phyloP scores from a whole-genome alignment of 371 early-diverging fungal species.

The Zopfochytrium polystomum region DNA sequence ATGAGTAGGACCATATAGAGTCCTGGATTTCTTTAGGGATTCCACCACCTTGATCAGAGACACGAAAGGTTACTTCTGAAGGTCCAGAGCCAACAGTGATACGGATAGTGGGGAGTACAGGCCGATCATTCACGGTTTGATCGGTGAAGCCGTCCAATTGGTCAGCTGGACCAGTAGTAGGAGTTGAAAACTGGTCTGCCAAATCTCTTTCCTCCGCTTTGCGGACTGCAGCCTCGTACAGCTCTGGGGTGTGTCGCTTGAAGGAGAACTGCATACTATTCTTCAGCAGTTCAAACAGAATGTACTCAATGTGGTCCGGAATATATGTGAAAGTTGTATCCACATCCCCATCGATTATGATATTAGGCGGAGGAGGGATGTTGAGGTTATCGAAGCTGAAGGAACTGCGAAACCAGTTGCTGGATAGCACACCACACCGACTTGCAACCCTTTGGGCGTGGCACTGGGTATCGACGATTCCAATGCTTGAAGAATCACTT shows the following conservation, averaged over 20 bases:
- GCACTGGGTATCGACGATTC: slow-evolving; percentile 53
- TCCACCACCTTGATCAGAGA: slow-evolving; percentile 91
- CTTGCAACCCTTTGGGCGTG: slow-evolving; percentile 57
- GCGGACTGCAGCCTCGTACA: neutral
- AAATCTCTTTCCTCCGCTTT: neutral
- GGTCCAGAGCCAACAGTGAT: slow-evolving; percentile 72
- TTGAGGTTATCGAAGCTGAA: slow-evolving; percentile 24
- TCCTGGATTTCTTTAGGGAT: slow-evolving; percentile 62
- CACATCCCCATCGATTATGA: slow-evolving; percentile 63
- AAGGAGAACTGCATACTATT: slow-evolving; percentile 74
- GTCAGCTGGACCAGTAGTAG: too few species aligned
- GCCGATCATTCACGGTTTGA: too few species aligned
- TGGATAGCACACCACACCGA: slow-evolving; percentile 18
- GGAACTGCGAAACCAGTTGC: slow-evolving; percentile 18
- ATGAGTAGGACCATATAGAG: slow-evolving; percentile 80
- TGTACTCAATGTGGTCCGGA: slow-evolving; percentile 91
- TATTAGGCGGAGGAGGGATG: slow-evolving; percentile 49
- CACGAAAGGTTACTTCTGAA: slow-evolving; percentile 68
- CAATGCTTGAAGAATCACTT: too few species aligned
- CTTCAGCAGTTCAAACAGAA: slow-evolving; percentile 87
- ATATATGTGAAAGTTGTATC: slow-evolving; percentile 74
- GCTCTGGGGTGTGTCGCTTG: slow-evolving; percentile 25
- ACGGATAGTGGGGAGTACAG: slow-evolving; percentile 63
- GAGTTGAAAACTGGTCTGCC: neutral
- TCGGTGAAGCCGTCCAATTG: too few species aligned